These are phyloP conservation scores for Scutellaria minor DNA, from an alignment of 257 asterid genomes.

Conservation along the genomic window DNA sequence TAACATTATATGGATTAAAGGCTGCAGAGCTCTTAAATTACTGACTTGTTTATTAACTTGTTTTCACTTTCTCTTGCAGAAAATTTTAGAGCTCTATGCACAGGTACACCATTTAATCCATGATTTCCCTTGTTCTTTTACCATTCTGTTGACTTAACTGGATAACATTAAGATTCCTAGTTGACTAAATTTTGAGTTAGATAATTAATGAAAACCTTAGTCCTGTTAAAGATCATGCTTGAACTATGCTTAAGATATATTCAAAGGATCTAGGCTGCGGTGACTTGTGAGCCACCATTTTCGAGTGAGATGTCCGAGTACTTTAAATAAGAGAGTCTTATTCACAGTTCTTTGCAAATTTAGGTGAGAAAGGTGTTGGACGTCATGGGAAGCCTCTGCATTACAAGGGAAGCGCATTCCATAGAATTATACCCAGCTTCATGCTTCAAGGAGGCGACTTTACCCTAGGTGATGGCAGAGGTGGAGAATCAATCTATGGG, in stretches of 20 bases:
- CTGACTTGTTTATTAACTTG: conserved; percentile 22
- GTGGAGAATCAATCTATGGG: conserved; percentile 93
- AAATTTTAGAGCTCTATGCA: conserved; percentile 91
- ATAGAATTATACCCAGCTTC: conserved; percentile 94
- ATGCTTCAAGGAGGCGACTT: conserved; percentile 99
- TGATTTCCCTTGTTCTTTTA: background rate
- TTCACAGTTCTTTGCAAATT: background rate
- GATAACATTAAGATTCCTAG: background rate
- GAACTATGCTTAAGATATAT: background rate
- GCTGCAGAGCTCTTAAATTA: conserved; percentile 13
- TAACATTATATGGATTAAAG: conserved; percentile 16
- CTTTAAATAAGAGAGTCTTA: background rate
- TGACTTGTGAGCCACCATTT: background rate
- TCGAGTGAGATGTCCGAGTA: conserved; percentile 25
- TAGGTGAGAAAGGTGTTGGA: conserved; percentile 94
- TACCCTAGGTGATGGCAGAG: conserved; percentile 96
- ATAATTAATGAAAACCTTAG: conserved; percentile 7
- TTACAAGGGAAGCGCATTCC: conserved; percentile 90
- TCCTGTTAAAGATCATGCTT: background rate
- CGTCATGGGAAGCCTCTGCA: conserved; percentile 88
- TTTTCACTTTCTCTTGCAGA: conserved; percentile 57
- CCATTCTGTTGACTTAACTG: conserved; percentile 10
- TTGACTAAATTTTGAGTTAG: conserved; percentile 1
- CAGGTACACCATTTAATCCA: conserved; percentile 54
- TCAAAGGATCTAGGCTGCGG: background rate